A percentile compares a stretch with the other conserved stretches of the same genome.
Evolutionary conservation across 164 flowering plant genomes (phyloP).

Genomic region (Macadamia integrifolia): DNA sequence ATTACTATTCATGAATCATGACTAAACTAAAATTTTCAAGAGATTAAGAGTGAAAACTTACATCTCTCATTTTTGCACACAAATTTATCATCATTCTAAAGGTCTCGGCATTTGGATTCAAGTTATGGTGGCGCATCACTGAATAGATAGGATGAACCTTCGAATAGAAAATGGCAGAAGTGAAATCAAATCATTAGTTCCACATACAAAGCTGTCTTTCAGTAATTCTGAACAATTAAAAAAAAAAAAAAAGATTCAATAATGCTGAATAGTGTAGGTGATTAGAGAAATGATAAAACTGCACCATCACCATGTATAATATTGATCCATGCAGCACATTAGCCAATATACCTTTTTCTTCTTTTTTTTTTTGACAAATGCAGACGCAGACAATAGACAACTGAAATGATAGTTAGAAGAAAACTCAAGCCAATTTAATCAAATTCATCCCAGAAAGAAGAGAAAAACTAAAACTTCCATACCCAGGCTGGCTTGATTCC

Average conservation of each 20-base stretch:
- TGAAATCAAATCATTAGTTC: slow-evolving; percentile 7
- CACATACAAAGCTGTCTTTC: background rate
- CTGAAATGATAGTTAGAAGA: background rate
- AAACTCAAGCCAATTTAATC: background rate
- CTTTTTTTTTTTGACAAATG: too few relatives aligned
- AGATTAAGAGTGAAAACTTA: slow-evolving; percentile 28
- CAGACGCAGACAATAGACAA: background rate
- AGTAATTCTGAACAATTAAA: background rate
- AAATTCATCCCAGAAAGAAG: background rate
- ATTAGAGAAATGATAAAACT: background rate
- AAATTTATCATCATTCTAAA: slow-evolving; percentile 59
- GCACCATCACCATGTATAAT: background rate
- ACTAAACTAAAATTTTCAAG: too few relatives aligned
- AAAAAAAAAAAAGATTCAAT: too few relatives aligned
- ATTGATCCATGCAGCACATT: background rate
- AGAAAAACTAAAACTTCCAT: background rate
- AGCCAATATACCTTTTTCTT: too few relatives aligned
- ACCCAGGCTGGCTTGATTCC: too few relatives aligned
- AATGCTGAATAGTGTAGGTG: too few relatives aligned
- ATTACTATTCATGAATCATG: too few relatives aligned
- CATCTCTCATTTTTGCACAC: slow-evolving; percentile 77
- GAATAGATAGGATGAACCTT: slow-evolving; percentile 67
- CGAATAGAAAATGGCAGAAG: slow-evolving; percentile 8
- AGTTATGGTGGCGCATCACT: slow-evolving; percentile 32
- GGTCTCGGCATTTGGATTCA: slow-evolving; percentile 60